Evolutionary conservation across 805 yeast species (phyloP).

Genomic region (Nakazawaea ishiwadae): DNA sequence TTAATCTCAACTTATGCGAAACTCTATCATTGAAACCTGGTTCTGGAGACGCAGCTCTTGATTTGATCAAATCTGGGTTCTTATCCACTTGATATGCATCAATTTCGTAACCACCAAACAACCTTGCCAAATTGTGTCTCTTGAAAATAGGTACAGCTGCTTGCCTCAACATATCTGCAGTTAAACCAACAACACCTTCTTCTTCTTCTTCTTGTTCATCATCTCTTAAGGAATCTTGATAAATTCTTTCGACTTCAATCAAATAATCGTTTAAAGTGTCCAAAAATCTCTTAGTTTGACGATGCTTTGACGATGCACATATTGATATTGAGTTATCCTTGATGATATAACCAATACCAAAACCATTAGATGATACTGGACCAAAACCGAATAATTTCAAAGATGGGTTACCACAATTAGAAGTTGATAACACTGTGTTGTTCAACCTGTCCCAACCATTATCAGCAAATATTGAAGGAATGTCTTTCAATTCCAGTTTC

Average conservation of each 20-base stretch:
- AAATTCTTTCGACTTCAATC: conserved; percentile 51
- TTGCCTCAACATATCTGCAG: conserved; percentile 20
- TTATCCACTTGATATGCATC: conserved; percentile 77
- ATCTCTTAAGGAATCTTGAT: conserved; percentile 26
- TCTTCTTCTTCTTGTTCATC: conserved; percentile 5
- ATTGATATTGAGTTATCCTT: conserved; percentile 74
- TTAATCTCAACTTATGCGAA: conserved; percentile 26
- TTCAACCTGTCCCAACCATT: conserved; percentile 84
- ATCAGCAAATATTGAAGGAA: conserved; percentile 80
- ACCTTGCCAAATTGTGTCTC: conserved; percentile 27
- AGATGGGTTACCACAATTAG: conserved; percentile 92
- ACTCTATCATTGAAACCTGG: conserved; percentile 38
- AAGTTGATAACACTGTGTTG: conserved; percentile 74
- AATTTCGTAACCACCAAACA: conserved; percentile 65
- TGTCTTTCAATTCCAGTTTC: conserved; percentile 25
- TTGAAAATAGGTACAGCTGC: conserved; percentile 17
- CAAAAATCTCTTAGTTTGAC: conserved; percentile 78
- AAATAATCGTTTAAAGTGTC: conserved; percentile 63
- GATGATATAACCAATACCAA: conserved; percentile 89
- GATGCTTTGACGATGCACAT: conserved; percentile 81
- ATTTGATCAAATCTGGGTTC: conserved; percentile 51
- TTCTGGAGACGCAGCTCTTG: conserved; percentile 57
- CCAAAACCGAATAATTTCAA: conserved; percentile 86
- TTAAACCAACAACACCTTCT: neutral
- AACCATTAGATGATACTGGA: conserved; percentile 86